Evolutionary conservation across 2,329 filamentous ascomycete species (phyloP).

Genomic region (Paracorniculantispora psalliotae): DNA sequence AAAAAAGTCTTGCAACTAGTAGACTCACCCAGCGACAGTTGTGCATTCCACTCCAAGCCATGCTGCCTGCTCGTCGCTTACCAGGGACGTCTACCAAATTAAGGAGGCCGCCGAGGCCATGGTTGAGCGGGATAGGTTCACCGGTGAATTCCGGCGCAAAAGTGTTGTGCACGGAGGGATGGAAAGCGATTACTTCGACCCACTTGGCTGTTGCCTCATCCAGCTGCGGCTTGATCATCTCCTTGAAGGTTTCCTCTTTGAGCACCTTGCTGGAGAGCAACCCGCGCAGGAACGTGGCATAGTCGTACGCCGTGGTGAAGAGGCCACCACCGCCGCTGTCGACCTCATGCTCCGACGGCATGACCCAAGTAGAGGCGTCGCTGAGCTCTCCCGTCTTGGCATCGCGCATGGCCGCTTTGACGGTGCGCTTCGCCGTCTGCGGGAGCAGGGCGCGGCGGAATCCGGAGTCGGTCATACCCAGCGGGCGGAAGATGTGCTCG

Average conservation of each 20-base stretch:
- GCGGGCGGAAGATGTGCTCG: constrained; percentile 21
- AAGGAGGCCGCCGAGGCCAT: constrained; percentile 36
- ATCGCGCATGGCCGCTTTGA: constrained; percentile 8
- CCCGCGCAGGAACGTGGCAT: constrained; percentile 24
- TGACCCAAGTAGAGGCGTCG: constrained; percentile 1
- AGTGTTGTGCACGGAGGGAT: constrained; percentile 19
- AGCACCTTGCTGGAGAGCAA: constrained; percentile 22
- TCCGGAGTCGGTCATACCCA: constrained; percentile 23
- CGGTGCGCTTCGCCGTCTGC: constrained; percentile 4
- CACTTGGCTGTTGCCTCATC: constrained; percentile 22
- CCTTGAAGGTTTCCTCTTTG: constrained; percentile 17
- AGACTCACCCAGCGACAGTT: constrained; percentile 41
- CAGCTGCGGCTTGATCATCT: constrained; percentile 30
- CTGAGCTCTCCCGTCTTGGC: constrained; percentile 2
- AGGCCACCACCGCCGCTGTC: constrained; percentile 32
- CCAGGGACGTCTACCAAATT: constrained; percentile 35
- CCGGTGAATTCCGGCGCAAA: constrained; percentile 33
- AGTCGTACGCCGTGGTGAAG: constrained; percentile 28
- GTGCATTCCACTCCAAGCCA: constrained; percentile 40
- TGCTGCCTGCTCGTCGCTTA: constrained; percentile 36
- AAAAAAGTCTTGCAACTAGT: no score
- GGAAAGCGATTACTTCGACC: constrained; percentile 19
- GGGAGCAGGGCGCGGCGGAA: constrained; percentile 19
- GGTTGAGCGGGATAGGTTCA: constrained; percentile 27
- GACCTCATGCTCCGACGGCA: constrained; percentile 21